Percentiles rank a stretch among this genome's conserved stretches.
These are phyloP conservation scores for Alternaria gaisen DNA, from an alignment of 2,329 filamentous ascomycete species.

Conservation along the genomic window DNA sequence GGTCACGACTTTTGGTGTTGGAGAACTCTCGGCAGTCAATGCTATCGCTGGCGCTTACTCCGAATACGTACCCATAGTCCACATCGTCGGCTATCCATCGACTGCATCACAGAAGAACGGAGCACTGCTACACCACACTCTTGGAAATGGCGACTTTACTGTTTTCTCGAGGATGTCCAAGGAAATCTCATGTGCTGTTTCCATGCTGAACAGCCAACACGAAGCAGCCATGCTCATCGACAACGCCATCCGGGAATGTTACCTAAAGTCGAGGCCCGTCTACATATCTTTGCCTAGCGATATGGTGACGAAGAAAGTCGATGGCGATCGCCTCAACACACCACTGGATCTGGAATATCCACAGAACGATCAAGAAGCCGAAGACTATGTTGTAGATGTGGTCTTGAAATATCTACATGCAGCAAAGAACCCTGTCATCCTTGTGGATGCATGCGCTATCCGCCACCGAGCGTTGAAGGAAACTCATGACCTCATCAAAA, in stretches of 20 bases:
- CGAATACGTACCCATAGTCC: constrained; percentile 58
- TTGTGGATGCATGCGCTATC: constrained; percentile 85
- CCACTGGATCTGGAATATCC: constrained; percentile 73
- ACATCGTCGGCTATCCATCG: constrained; percentile 58
- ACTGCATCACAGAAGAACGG: constrained; percentile 53
- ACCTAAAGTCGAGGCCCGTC: constrained; percentile 76
- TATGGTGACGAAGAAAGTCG: constrained; percentile 78
- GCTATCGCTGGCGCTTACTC: constrained; percentile 59
- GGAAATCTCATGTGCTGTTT: constrained; percentile 74
- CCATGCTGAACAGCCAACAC: constrained; percentile 73
- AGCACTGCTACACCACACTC: constrained; percentile 57
- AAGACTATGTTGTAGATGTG: constrained; percentile 84
- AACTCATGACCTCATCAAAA: constrained; percentile 75
- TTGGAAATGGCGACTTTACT: constrained; percentile 73
- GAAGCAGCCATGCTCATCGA: constrained; percentile 81
- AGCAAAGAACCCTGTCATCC: constrained; percentile 77
- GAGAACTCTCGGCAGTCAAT: constrained; percentile 59
- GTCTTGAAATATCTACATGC: constrained; percentile 76
- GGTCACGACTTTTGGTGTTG: constrained; percentile 59
- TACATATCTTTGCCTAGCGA: constrained; percentile 87
- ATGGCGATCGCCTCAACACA: constrained; percentile 74
- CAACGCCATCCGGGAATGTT: constrained; percentile 77
- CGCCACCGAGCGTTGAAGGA: constrained; percentile 77
- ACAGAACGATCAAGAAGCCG: constrained; percentile 72
- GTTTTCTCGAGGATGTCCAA: constrained; percentile 83